Conservation (phyloP, 352 stramenopile species). For the Phytophthora uliginosa region DNA sequence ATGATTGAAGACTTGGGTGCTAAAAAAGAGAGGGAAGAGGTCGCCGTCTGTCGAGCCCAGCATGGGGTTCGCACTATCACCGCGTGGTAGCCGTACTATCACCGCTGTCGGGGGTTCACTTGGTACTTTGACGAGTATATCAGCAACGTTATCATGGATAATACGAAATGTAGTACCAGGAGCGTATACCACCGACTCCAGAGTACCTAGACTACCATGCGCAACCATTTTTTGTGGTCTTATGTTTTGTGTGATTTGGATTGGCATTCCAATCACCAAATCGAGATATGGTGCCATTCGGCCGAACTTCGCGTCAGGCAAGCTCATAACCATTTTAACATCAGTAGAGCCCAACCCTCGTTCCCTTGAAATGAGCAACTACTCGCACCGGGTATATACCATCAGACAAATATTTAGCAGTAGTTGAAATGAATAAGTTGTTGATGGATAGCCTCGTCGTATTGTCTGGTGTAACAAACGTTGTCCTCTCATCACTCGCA, state of each 20-base stretch:
- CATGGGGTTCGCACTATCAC: not conserved
- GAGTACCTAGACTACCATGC: slow-evolving; percentile 6
- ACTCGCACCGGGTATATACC: slow-evolving; percentile 1
- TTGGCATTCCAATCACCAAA: slow-evolving; percentile 10
- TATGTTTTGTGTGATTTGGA: slow-evolving; percentile 20
- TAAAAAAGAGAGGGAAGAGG: slow-evolving; percentile 17
- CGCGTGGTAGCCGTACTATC: not conserved
- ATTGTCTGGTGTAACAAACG: no score
- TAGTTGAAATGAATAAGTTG: not conserved
- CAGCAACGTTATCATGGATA: not conserved
- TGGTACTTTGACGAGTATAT: slow-evolving; percentile 1
- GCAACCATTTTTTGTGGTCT: slow-evolving; percentile 9
- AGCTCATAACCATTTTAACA: not conserved
- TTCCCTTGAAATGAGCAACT: slow-evolving; percentile 1
- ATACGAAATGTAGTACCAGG: slow-evolving; percentile 3
- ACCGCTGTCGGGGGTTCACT: not conserved
- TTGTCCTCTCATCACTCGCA: no score
- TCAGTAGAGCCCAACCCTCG: not conserved
- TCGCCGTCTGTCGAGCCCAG: not conserved
- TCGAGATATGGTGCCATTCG: slow-evolving; percentile 15
- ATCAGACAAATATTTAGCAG: slow-evolving; percentile 5
- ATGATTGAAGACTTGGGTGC: not conserved
- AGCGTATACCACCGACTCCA: slow-evolving; percentile 12
- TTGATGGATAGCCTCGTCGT: no score
- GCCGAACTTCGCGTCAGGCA: not conserved